phyloP scores from a whole-genome alignment of 148 eudicot genomes.

The Rhododendron williamsianum region DNA sequence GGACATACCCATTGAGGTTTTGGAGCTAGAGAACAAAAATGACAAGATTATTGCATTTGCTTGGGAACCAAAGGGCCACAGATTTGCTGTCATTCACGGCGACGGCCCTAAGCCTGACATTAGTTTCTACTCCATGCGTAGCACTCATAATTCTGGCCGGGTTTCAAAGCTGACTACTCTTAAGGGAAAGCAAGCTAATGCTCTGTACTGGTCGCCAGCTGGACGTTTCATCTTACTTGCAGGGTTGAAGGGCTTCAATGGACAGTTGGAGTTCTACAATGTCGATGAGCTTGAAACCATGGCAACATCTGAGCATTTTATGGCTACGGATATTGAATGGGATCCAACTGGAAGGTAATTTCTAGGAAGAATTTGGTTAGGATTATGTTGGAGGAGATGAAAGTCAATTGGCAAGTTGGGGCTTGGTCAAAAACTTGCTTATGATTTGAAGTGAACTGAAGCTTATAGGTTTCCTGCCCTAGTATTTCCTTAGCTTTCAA shows the following conservation, averaged over 20 bases:
- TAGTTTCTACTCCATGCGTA: constrained; percentile 81
- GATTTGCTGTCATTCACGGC: constrained; percentile 91
- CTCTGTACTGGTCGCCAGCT: constrained; percentile 91
- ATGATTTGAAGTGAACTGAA: background rate
- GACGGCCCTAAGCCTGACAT: constrained; percentile 87
- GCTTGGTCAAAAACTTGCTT: background rate
- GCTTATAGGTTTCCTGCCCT: too few species aligned
- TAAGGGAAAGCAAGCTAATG: constrained; percentile 89
- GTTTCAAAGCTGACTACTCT: constrained; percentile 84
- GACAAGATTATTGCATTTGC: constrained; percentile 96
- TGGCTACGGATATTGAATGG: constrained; percentile 90
- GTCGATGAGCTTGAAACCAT: constrained; percentile 99
- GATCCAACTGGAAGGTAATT: constrained; percentile 59
- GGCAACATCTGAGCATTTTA: constrained; percentile 89
- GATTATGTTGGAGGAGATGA: background rate
- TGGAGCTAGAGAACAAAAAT: constrained; percentile 94
- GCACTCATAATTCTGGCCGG: constrained; percentile 52
- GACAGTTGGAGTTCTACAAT: constrained; percentile 88
- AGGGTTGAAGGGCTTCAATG: constrained; percentile 88
- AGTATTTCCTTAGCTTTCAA: background rate
- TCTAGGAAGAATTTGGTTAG: background rate
- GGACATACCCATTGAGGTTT: constrained; percentile 89
- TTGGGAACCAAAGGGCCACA: constrained; percentile 98
- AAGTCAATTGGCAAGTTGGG: background rate
- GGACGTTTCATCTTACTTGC: constrained; percentile 78